Conservation (phyloP, 441 rosid genomes). For the Brassica balearica region DNA sequence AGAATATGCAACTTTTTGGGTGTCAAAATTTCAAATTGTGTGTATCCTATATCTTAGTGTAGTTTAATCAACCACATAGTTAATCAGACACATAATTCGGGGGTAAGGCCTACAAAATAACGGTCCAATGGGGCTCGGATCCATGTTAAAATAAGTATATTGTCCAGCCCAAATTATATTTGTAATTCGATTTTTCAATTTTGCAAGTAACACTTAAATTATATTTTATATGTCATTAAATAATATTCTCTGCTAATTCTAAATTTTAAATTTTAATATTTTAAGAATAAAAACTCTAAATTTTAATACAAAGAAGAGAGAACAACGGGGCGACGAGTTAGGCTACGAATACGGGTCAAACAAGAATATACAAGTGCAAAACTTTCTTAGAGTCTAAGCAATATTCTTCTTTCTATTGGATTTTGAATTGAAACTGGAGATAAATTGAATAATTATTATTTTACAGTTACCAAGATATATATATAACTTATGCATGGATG, state of each 20-base stretch:
- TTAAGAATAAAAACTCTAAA: slow-evolving; percentile 1
- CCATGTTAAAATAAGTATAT: not conserved
- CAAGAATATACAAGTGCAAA: slow-evolving; percentile 52
- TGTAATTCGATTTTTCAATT: not conserved
- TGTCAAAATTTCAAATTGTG: not conserved
- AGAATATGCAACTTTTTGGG: slow-evolving; percentile 31
- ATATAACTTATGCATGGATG: slow-evolving; percentile 3
- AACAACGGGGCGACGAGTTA: slow-evolving; percentile 59
- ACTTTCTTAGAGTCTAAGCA: slow-evolving; percentile 37
- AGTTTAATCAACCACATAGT: not conserved
- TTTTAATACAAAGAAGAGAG: slow-evolving; percentile 47
- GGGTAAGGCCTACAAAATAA: not conserved
- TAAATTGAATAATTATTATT: slow-evolving; percentile 15
- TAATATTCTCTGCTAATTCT: slow-evolving; percentile 4
- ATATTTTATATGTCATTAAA: not conserved
- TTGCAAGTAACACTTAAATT: not conserved
- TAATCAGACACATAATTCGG: not conserved
- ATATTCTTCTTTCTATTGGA: slow-evolving; percentile 18
- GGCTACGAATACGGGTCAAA: slow-evolving; percentile 87
- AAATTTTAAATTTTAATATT: not conserved
- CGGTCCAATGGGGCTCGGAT: slow-evolving; percentile 1
- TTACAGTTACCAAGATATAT: not conserved
- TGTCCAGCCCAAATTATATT: not conserved
- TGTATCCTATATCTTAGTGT: not conserved
- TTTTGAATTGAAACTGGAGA: not conserved